Base-by-base conservation (phyloP, 345 rosid genomes). In the Dimocarpus longan region DNA sequence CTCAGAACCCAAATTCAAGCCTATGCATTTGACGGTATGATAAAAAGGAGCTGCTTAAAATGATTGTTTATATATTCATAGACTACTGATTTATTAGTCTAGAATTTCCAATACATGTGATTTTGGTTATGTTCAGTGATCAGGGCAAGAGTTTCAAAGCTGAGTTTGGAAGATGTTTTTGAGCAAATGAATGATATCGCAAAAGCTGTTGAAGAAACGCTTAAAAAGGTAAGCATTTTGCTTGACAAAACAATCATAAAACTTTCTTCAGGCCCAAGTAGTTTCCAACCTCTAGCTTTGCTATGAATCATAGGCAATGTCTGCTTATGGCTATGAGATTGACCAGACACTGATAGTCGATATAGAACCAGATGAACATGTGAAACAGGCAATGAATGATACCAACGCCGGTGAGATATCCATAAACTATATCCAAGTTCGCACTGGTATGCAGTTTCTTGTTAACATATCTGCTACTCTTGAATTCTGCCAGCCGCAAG, bases 101-200 rank as follows among this genome's bases (percentile, higher is more conserved):
- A 60, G 10, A 7, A 7, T 18, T 32, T 65, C n/a, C 48, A 13
- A 75, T 6, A 0, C 15, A 6, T 15, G 32, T 66, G 66, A 44
- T 46, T 1, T 0, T 0, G 66, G 46, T 75, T 12, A 6, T 59
- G 64, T 59, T 6, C 39, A 89, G 92, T 87, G 18, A 89, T 89
- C 26, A 76, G 92, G 68, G 92, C 92, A 52, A 85, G 88, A 71
- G 92, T 89, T 10, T 90, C 92, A 0, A 87, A 85, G 80, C 46
- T 89, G 80, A 66, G 76, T 68, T 66, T 89, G 40, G 90, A 89
- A 76, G 83, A 84, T 79, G 92, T 80, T 60, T 89, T 89, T 57
- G 90, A 87, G 68, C 92, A 87, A 79, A 89, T 84, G 88, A 89
- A 87, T 81, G 89, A 85, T 4, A 89, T 87, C 48, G 92, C 90